Base-by-base conservation (phyloP, 2,329 filamentous ascomycete genomes). In the Dendryphion nanum region DNA sequence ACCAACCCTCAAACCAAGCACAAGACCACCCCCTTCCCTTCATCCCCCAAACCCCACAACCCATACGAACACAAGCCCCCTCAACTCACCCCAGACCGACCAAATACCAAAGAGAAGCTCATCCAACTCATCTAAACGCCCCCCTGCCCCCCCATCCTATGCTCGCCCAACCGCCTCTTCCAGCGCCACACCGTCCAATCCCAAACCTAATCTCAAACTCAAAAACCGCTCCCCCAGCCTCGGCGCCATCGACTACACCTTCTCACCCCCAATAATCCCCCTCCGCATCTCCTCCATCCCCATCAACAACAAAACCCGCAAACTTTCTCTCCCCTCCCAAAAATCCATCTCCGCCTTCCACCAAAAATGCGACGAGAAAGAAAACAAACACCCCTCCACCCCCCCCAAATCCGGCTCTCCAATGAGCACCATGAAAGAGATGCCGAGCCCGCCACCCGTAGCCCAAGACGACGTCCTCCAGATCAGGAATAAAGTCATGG, bases 201-300 rank as follows among this genome's bases (percentile, higher is more conserved):
- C 35, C 20, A 45, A 38, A 29, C 41, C 47, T 19, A 33, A 35
- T n/a, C 44, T 45, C 5, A 33, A 35, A n/a, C 44, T 45, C 5
- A 50, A 52, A 33, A 42, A 41, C 28, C 42, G 50, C 21, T 48
- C 45, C 30, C 49, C 46, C 12, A 45, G 41, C 28, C 44, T 55
- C 26, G 43, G 40, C 18, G 39, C 47, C 18, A 41, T 51, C 4
- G 47, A 52, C 18, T 28, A 32, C 19, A 18, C 23, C 21, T 8
- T n/a, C 23, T 41, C 38, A 14, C 53, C 57, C 1, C 61, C 60
- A 3, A 45, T 46, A 5, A 65, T 65, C 31, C 61, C 61, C 8
- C 38, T 64, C 7, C 53, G 61, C 6, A 63, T 64, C 15, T 61
- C 57, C 10, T 59, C 55, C 18, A 64, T 65, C 12, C 61, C 61